These are phyloP conservation scores for Aspergillus latus DNA, from an alignment of 2,329 filamentous ascomycete genomes.

Conservation along the genomic window DNA sequence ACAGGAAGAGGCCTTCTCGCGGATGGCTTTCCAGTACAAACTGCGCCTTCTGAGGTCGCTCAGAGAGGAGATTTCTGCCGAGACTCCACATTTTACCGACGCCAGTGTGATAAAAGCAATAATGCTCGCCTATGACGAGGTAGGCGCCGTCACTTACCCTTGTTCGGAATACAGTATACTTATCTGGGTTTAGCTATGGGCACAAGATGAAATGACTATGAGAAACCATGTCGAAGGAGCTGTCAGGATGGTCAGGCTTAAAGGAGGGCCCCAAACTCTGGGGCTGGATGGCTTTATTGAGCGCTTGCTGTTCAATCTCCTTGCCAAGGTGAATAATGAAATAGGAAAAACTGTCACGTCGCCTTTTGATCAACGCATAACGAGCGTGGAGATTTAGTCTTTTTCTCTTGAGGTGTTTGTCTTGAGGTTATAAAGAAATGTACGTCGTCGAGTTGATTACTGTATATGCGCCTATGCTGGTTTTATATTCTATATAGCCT, in stretches of 20 bases:
- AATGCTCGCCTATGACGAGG: slow-evolving; percentile 27
- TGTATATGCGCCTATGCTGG: not conserved
- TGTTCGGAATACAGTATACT: not conserved
- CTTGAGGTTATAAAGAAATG: too few species aligned
- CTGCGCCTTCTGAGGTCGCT: slow-evolving; percentile 3
- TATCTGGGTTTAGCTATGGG: not conserved
- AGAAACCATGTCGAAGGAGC: slow-evolving; percentile 10
- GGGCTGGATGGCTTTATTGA: slow-evolving; percentile 10
- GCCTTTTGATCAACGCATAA: slow-evolving; percentile 1
- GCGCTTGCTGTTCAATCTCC: slow-evolving; percentile 8
- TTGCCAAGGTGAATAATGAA: slow-evolving; percentile 1
- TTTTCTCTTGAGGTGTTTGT: too few species aligned
- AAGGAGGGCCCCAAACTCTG: slow-evolving; percentile 11
- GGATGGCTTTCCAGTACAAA: slow-evolving; percentile 11
- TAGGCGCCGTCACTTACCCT: not conserved
- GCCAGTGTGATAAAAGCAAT: slow-evolving; percentile 20
- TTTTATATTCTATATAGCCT: not conserved
- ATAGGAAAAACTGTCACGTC: not conserved
- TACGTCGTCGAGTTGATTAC: too few species aligned
- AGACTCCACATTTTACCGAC: slow-evolving; percentile 18
- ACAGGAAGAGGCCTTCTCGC: not conserved
- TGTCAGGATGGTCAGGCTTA: slow-evolving; percentile 8
- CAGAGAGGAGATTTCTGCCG: not conserved
- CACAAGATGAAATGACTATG: slow-evolving; percentile 1
- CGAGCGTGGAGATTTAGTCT: not conserved